Evolutionary conservation across 2,329 filamentous ascomycete genomes (phyloP).

Genomic region (Trematosphaeria pertusa): DNA sequence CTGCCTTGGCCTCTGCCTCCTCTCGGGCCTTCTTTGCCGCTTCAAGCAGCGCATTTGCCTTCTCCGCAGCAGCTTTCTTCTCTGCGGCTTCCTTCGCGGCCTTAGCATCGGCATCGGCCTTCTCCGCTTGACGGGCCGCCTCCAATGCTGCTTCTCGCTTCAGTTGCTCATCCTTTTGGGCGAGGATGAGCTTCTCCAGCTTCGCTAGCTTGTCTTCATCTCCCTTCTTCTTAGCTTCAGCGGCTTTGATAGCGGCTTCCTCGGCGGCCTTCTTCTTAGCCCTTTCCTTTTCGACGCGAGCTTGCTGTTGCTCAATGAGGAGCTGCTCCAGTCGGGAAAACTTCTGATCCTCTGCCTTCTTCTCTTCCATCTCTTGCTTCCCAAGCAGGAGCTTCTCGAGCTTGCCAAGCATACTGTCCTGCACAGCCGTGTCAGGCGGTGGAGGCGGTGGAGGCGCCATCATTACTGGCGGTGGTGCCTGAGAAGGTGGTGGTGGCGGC

Average conservation of each 20-base stretch:
- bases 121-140: conserved; percentile 45
- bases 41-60: conserved; percentile 28
- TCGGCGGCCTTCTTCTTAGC: conserved; percentile 42
- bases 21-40: conserved; percentile 36
- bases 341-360: conserved; percentile 39
- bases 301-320: conserved; percentile 44
- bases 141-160: conserved; percentile 35
- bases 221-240: conserved; percentile 38
- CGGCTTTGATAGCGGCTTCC: conserved; percentile 28
- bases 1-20: conserved; percentile 34
- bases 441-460: conserved; percentile 21
- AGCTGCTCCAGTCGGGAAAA: conserved; percentile 46
- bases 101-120: conserved; percentile 57
- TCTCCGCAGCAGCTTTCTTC: conserved; percentile 48
- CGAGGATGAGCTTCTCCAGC: conserved; percentile 47
- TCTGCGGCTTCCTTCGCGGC: conserved; percentile 61
- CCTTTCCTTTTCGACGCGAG: conserved; percentile 45
- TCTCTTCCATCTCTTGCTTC: conserved; percentile 33
- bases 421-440: conserved; percentile 29
- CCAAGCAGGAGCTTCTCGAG: conserved; percentile 26
- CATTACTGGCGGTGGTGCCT: conserved; percentile 10
- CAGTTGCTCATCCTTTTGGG: conserved; percentile 37
- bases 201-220: conserved; percentile 36
- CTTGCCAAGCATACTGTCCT: conserved; percentile 43
- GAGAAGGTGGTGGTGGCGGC: conserved; percentile 18